These are phyloP conservation scores for Draba incana DNA, from an alignment of 345 rosid genomes.

Conservation along the genomic window DNA sequence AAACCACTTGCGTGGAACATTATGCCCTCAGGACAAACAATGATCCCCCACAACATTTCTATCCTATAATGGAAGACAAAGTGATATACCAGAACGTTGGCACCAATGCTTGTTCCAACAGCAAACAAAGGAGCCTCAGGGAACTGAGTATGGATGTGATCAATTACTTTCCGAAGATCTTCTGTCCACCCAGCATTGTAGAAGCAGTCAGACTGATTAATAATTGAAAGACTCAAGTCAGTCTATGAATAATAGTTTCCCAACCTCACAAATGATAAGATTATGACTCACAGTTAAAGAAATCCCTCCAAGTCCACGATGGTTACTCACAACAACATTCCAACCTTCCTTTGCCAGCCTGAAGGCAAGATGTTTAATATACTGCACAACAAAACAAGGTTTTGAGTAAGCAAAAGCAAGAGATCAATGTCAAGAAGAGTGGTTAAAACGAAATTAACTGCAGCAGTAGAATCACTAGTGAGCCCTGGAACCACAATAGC, in stretches of 20 bases:
- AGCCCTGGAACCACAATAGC: slow-evolving; percentile 75
- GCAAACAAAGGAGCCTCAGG: slow-evolving; percentile 83
- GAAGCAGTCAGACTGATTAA: slow-evolving; percentile 78
- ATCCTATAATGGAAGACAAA: not conserved
- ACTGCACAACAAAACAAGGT: slow-evolving; percentile 44
- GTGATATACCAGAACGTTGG: slow-evolving; percentile 73
- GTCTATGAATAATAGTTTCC: too few species aligned
- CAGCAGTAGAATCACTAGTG: slow-evolving; percentile 70
- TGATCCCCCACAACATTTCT: not conserved
- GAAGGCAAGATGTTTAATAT: slow-evolving; percentile 73
- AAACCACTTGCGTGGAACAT: not conserved
- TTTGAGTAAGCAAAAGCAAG: too few species aligned
- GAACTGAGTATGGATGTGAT: slow-evolving; percentile 62
- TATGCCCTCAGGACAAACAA: slow-evolving; percentile 12
- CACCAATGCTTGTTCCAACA: slow-evolving; percentile 93
- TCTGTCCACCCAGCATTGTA: slow-evolving; percentile 97
- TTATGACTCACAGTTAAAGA: slow-evolving; percentile 73
- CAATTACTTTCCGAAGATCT: slow-evolving; percentile 62
- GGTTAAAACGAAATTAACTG: slow-evolving; percentile 46
- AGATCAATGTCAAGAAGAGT: not conserved
- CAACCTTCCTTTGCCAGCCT: slow-evolving; percentile 66
- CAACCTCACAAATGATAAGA: slow-evolving; percentile 5
- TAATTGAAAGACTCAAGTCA: not conserved
- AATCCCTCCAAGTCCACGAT: slow-evolving; percentile 88
- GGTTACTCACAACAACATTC: slow-evolving; percentile 91